Conservation (phyloP, 495 filamentous ascomycete species). For the Tuber calosporum region DNA sequence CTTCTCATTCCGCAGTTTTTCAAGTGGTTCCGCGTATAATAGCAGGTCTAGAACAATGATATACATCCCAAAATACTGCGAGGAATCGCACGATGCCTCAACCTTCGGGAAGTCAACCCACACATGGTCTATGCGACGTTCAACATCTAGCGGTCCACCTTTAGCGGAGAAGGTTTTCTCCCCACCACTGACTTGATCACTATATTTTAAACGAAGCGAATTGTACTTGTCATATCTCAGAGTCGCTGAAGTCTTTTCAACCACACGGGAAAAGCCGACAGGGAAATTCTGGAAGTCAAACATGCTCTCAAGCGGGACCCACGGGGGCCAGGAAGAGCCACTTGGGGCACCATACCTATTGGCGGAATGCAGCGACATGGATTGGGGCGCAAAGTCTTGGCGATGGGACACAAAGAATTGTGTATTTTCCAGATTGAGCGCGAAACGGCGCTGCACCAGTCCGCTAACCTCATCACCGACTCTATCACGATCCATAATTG, state of each 20-base stretch:
- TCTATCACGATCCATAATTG: constrained; percentile 94
- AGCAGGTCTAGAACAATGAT: constrained; percentile 92
- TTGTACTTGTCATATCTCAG: constrained; percentile 98
- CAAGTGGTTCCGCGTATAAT: constrained; percentile 88
- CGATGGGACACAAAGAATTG: constrained; percentile 96
- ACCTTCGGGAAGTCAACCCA: constrained; percentile 94
- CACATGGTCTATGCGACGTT: constrained; percentile 83
- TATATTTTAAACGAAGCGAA: constrained; percentile 92
- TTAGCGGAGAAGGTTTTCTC: constrained; percentile 46
- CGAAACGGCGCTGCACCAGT: constrained; percentile 86
- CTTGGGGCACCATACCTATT: constrained; percentile 81
- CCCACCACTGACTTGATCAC: constrained; percentile 71
- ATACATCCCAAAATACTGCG: constrained; percentile 94
- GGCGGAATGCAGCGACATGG: constrained; percentile 86
- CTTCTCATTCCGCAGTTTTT: constrained; percentile 87
- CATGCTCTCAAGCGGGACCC: constrained; percentile 96
- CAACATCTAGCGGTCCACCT: constrained; percentile 50
- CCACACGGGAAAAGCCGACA: constrained; percentile 89
- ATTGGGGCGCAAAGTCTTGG: constrained; percentile 69
- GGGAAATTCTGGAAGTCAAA: constrained; percentile 88
- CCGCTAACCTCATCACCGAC: constrained; percentile 88
- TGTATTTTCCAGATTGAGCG: constrained; percentile 87
- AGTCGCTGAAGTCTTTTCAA: constrained; percentile 88
- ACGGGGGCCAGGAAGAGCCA: constrained; percentile 88
- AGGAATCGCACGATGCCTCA: constrained; percentile 85